A percentile compares a stretch with the other conserved stretches of the same genome.
Evolutionary conservation across 2,329 filamentous ascomycete species (phyloP).

Genomic region (Malbranchea zuffiana): DNA sequence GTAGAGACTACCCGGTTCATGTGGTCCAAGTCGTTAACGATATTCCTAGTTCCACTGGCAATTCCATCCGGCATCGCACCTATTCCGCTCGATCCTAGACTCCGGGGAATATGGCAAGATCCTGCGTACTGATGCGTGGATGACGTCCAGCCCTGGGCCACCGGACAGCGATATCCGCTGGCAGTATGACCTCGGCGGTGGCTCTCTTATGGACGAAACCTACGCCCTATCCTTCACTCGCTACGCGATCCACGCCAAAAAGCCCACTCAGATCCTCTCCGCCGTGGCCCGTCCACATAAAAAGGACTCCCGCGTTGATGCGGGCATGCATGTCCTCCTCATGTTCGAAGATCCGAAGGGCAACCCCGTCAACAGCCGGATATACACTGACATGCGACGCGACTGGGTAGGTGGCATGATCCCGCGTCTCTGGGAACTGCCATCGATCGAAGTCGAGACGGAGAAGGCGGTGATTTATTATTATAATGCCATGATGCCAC

Average conservation of each 20-base stretch:
- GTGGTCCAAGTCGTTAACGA: not conserved
- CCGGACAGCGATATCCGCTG: slow-evolving; percentile 29
- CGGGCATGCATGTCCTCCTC: slow-evolving; percentile 23
- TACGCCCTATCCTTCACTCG: slow-evolving; percentile 28
- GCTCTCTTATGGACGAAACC: slow-evolving; percentile 31
- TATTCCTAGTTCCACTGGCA: slow-evolving; percentile 28
- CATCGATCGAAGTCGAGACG: slow-evolving; percentile 25
- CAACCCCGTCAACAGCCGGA: slow-evolving; percentile 20
- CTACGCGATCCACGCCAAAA: slow-evolving; percentile 22
- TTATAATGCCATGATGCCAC: slow-evolving; percentile 27
- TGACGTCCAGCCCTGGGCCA: slow-evolving; percentile 20
- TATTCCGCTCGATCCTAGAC: slow-evolving; percentile 28
- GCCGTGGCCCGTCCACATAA: slow-evolving; percentile 20
- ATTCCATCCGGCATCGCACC: slow-evolving; percentile 34
- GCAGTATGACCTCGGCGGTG: slow-evolving; percentile 30
- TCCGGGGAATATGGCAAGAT: slow-evolving; percentile 25
- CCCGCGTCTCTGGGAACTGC: slow-evolving; percentile 25
- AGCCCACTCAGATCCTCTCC: slow-evolving; percentile 23
- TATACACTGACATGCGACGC: slow-evolving; percentile 25
- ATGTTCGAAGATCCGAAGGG: slow-evolving; percentile 18
- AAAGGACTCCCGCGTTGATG: slow-evolving; percentile 22
- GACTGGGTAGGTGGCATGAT: slow-evolving; percentile 17
- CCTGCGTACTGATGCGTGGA: slow-evolving; percentile 20
- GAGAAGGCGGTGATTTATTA: slow-evolving; percentile 23
- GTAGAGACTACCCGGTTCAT: slow-evolving; percentile 17